Evolutionary conservation across 2,329 filamentous ascomycete genomes (phyloP), one percentile per base, ranked within the genome.

Genomic region (Phaeosphaeriaceae sp.): DNA sequence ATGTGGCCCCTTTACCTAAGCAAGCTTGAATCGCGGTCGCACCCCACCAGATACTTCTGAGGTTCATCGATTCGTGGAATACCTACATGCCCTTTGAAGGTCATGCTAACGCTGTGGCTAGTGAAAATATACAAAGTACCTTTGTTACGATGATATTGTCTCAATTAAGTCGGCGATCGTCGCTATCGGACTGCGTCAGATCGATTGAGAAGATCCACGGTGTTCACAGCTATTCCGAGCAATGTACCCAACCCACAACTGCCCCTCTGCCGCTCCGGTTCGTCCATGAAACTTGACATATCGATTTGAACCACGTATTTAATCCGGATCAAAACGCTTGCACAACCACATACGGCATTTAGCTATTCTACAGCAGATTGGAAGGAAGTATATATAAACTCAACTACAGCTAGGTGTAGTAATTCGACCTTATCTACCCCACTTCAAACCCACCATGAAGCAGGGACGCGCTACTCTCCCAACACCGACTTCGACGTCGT

Each of bases 401-500:
- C 28, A 15, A 20, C 26, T 28, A 33, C 40, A 23, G 18, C 40
- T n/a, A n/a, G n/a, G n/a, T n/a, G n/a, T n/a, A n/a, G n/a, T n/a
- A n/a, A n/a, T n/a, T n/a, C n/a, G n/a, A n/a, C n/a, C n/a, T n/a
- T n/a, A n/a, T n/a, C n/a, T 29, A 43, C 20, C 39, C 33, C 30
- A 32, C 42, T 21, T 37, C 29, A 13, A 43, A 6, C 33, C 28
- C 56, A 68, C 29, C 33, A 72, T 73, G 69, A 64, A 49, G 46
- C 63, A 70, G 58, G 48, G 52, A 60, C 68, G 67, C 51, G 64
- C 72, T 29, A 66, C 66, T 7, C 78, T 90, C 16, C 88, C 88
- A 2, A 83, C 82, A 2, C 72, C 77, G 3, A 77, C 82, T 32
- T 83, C 86, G 33, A 87, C 85, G 3, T 67, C 73, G 20, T 89